phyloP scores from a whole-genome alignment of 768 basidiomycete species.

The Strobilomyces dryophilus region DNA sequence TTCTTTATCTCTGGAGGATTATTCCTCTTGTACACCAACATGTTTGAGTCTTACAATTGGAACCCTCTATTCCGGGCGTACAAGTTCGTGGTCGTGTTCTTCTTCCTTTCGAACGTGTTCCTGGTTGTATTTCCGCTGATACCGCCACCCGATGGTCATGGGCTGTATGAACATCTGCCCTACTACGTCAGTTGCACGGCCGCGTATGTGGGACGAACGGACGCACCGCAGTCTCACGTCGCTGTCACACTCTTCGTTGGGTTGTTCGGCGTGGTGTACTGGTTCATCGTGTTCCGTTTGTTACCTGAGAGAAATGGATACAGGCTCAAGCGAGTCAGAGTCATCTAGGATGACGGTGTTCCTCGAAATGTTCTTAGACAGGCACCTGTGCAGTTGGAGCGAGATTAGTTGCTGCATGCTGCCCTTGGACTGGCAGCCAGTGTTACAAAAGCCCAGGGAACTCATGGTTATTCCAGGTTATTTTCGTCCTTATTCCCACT shows the following conservation, averaged over 20 bases:
- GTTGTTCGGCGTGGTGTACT: conserved; percentile 49
- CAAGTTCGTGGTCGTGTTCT: conserved; percentile 45
- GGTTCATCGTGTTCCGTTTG: conserved; percentile 51
- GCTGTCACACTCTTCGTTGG: conserved; percentile 44
- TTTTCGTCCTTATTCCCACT: too few species aligned
- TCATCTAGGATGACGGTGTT: conserved; percentile 53
- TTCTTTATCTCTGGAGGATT: conserved; percentile 57
- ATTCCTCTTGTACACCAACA: conserved; percentile 51
- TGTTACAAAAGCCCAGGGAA: too few species aligned
- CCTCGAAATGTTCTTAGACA: conserved; percentile 48
- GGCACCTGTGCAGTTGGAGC: conserved; percentile 20
- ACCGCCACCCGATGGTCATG: conserved; percentile 50
- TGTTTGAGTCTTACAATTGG: conserved; percentile 48
- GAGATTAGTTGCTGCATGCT: too few species aligned
- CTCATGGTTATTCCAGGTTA: too few species aligned
- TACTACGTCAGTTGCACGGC: conserved; percentile 54
- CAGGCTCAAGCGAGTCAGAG: conserved; percentile 41
- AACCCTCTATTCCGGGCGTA: conserved; percentile 61
- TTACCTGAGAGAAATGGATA: conserved; percentile 48
- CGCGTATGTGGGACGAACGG: not conserved
- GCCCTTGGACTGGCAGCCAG: too few species aligned
- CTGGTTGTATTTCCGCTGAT: conserved; percentile 58
- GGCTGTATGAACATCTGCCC: conserved; percentile 54
- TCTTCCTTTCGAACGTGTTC: conserved; percentile 64
- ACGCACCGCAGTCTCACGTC: conserved; percentile 42